These are phyloP conservation scores for Podochytrium sp. DNA, from an alignment of 192 early-diverging fungal genomes.

Conservation along the genomic window DNA sequence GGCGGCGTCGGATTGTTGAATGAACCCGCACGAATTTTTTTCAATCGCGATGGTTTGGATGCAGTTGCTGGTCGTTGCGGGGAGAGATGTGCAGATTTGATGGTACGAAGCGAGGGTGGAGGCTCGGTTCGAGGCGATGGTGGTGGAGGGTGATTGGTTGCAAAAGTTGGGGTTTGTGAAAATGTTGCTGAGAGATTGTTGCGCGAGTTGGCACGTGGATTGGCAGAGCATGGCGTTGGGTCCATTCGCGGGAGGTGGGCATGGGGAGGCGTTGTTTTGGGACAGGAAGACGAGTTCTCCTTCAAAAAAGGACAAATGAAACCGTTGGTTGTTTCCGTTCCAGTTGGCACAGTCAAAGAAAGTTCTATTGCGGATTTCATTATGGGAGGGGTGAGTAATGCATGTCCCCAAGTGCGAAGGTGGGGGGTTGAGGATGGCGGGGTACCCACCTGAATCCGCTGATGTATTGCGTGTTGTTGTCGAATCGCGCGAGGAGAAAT, in stretches of 20 bases:
- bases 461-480: slow-evolving; percentile 13
- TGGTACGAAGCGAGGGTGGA: neutral
- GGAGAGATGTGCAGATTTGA: neutral
- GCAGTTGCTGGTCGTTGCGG: slow-evolving; percentile 8
- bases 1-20: neutral
- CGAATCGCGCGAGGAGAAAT: slow-evolving; percentile 14
- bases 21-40: slow-evolving; percentile 12
- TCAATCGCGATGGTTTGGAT: neutral
- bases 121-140: neutral
- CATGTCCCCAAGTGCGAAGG: no score
- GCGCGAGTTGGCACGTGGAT: slow-evolving; percentile 8
- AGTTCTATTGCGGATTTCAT: neutral
- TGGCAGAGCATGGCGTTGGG: slow-evolving; percentile 3
- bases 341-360: slow-evolving; percentile 26
- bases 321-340: slow-evolving; percentile 23
- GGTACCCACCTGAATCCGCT: slow-evolving; percentile 5
- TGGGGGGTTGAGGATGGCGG: no score
- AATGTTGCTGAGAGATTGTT: slow-evolving; percentile 1
- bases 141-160: neutral
- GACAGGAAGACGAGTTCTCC: slow-evolving; percentile 17
- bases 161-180: slow-evolving; percentile 17
- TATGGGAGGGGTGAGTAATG: no score
- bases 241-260: neutral
- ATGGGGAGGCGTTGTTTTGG: slow-evolving; percentile 7
- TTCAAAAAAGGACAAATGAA: slow-evolving; percentile 21